These are phyloP conservation scores for Trichosanthes cucumerina DNA, from an alignment of 306 rosid genomes.

Conservation along the genomic window DNA sequence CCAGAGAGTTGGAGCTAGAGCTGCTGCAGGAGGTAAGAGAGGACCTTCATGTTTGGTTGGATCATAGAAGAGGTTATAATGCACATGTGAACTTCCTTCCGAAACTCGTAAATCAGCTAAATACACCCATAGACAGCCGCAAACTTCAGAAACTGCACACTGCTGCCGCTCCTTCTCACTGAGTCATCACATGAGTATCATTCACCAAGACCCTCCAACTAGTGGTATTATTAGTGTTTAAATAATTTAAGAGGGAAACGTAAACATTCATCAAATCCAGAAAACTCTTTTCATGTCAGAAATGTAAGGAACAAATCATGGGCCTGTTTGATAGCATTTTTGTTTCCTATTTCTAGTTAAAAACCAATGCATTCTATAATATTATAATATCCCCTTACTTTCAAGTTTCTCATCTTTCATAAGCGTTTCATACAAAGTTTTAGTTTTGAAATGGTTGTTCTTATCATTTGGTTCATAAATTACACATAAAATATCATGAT, in stretches of 20 bases:
- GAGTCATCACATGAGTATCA: background rate
- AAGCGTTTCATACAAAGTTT: background rate
- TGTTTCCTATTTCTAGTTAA: background rate
- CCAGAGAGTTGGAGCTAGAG: slow-evolving; percentile 91
- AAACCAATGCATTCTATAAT: background rate
- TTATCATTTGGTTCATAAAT: background rate
- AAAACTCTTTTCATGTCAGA: background rate
- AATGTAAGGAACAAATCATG: background rate
- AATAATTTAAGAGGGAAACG: background rate
- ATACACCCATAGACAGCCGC: slow-evolving; percentile 91
- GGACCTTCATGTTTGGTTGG: slow-evolving; percentile 42
- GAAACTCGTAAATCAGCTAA: slow-evolving; percentile 62
- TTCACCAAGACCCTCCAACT: background rate
- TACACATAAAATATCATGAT: background rate
- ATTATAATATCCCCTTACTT: background rate
- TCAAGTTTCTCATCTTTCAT: background rate
- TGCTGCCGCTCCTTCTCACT: slow-evolving; percentile 91
- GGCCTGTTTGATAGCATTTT: background rate
- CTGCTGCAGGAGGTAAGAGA: slow-evolving; percentile 87
- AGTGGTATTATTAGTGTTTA: background rate
- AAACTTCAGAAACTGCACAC: slow-evolving; percentile 54
- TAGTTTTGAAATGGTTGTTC: background rate
- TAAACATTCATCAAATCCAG: background rate
- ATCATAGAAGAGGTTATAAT: slow-evolving; percentile 77
- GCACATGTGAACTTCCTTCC: slow-evolving; percentile 61